phyloP scores from a whole-genome alignment of 352 stramenopile species.

The Pythium folliculosum region DNA sequence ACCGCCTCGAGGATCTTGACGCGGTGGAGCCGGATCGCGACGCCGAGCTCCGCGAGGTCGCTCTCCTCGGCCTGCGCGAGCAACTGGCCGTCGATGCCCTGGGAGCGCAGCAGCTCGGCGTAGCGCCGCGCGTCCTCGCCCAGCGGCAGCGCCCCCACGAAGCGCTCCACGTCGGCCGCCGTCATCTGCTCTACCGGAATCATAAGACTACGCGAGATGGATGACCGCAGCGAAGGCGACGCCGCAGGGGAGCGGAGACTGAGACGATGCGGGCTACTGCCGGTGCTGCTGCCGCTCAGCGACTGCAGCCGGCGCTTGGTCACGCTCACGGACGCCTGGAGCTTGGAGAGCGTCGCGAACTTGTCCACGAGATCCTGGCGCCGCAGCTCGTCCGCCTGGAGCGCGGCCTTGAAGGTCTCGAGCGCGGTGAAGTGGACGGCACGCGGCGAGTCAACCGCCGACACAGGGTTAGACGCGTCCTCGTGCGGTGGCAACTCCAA shows the following conservation, averaged over 20 bases:
- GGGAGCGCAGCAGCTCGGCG: slow-evolving; percentile 40
- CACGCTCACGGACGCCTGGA: slow-evolving; percentile 15
- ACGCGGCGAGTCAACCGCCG: neutral
- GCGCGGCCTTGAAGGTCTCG: slow-evolving; percentile 31
- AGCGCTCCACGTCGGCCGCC: slow-evolving; percentile 44
- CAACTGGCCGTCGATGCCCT: slow-evolving; percentile 69
- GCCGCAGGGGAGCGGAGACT: neutral
- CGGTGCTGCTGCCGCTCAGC: too few species aligned
- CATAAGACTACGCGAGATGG: too few species aligned
- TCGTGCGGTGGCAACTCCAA: neutral
- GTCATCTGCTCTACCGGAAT: slow-evolving; percentile 37
- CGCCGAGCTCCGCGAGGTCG: slow-evolving; percentile 71
- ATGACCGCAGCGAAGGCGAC: neutral
- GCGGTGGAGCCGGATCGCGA: slow-evolving; percentile 68
- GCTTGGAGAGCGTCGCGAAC: slow-evolving; percentile 32
- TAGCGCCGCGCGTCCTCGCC: slow-evolving; percentile 34
- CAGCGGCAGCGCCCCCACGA: slow-evolving; percentile 53
- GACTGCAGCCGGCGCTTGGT: slow-evolving; percentile 23
- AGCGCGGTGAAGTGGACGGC: slow-evolving; percentile 24
- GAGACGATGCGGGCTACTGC: slow-evolving; percentile 8
- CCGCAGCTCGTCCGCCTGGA: slow-evolving; percentile 57
- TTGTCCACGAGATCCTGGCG: slow-evolving; percentile 60
- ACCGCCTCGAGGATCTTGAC: slow-evolving; percentile 62
- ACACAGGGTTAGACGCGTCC: neutral
- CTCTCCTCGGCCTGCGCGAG: slow-evolving; percentile 50